Evolutionary conservation across 169 alveolate genomes (phyloP).

Genomic region (Cryptosporidium viatorum): DNA sequence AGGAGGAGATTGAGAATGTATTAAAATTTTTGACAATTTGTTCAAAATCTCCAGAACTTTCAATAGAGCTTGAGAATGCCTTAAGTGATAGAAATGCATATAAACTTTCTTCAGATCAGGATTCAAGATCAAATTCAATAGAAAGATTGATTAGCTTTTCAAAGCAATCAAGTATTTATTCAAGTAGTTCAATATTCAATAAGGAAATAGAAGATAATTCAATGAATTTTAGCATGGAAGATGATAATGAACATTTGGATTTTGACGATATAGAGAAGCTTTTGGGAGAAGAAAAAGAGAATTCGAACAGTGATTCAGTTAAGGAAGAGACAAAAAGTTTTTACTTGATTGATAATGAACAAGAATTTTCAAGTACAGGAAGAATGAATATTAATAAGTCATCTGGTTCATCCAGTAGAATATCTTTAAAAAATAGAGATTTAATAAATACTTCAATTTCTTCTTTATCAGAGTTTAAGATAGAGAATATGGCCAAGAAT

Average conservation of each 20-base stretch:
- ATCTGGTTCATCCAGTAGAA: neutral
- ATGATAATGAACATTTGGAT: neutral
- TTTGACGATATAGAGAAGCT: constrained; percentile 6
- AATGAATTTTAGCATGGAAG: neutral
- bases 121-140: constrained; percentile 50
- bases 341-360: neutral
- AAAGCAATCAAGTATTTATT: neutral
- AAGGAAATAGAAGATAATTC: neutral
- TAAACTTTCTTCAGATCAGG: constrained; percentile 1
- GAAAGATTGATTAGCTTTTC: constrained; percentile 27
- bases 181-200: neutral
- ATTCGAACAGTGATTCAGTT: neutral
- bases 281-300: neutral
- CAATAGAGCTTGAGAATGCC: constrained; percentile 26
- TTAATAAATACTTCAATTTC: constrained; percentile 1
- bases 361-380: neutral
- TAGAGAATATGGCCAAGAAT: neutral
- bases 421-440: neutral
- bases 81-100: constrained; percentile 9
- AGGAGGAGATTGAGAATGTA: constrained; percentile 43
- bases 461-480: constrained; percentile 16
- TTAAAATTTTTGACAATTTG: constrained; percentile 18
- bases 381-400: neutral
- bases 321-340: neutral
- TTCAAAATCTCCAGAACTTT: neutral